These are phyloP conservation scores for Salix brachista DNA, from an alignment of 345 rosid species.

Conservation along the genomic window DNA sequence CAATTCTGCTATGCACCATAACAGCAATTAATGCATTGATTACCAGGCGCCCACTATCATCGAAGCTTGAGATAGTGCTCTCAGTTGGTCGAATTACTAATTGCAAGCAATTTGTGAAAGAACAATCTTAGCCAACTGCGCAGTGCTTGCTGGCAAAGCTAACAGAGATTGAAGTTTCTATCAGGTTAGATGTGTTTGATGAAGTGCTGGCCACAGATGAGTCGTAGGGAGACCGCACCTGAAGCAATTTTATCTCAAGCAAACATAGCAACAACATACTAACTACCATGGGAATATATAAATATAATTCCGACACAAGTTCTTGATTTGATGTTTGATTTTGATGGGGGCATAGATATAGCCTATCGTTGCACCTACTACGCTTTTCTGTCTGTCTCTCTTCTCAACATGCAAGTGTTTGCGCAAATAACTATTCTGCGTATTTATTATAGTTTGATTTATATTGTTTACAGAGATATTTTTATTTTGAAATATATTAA, in stretches of 20 bases:
- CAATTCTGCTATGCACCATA: neutral
- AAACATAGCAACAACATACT: constrained; percentile 5
- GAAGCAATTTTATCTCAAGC: constrained; percentile 34
- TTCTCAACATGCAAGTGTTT: neutral
- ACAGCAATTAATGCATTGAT: neutral
- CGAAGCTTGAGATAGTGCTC: neutral
- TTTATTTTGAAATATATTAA: too few relatives aligned
- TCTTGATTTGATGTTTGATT: too few relatives aligned
- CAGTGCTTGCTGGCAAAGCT: constrained; percentile 21
- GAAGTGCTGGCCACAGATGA: constrained; percentile 12
- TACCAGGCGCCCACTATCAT: neutral
- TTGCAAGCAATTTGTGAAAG: neutral
- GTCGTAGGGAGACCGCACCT: constrained; percentile 21
- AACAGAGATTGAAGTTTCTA: constrained; percentile 3
- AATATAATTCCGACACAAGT: neutral
- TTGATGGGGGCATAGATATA: neutral
- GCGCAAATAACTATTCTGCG: too few relatives aligned
- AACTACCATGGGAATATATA: neutral
- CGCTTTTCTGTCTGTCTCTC: neutral
- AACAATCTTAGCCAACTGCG: neutral
- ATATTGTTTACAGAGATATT: too few relatives aligned
- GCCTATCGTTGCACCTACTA: neutral
- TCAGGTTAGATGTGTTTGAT: constrained; percentile 18
- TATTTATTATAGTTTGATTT: too few relatives aligned
- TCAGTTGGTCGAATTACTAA: neutral